Conservation (phyloP, 2,329 filamentous ascomycete species). For the Talaromyces islandicus region DNA sequence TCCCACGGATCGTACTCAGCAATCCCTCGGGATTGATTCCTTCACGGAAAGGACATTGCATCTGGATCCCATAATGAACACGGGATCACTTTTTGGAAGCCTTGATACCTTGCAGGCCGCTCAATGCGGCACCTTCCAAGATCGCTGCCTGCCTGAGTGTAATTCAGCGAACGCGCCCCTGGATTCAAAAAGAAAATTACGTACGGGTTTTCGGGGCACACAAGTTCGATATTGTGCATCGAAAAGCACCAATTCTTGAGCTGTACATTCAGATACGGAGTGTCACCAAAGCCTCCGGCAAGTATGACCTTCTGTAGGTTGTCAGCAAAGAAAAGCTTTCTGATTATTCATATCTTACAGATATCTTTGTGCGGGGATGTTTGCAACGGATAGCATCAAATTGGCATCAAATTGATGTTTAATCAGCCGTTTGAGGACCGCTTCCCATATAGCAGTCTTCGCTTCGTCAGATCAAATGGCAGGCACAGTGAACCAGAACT, state of each 20-base stretch:
- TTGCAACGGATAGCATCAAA: background rate
- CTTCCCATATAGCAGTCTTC: slow-evolving; percentile 13
- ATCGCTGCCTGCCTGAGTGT: background rate
- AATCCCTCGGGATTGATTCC: background rate
- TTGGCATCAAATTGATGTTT: background rate
- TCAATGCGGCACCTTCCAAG: background rate
- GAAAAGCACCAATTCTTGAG: background rate
- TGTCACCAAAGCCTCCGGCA: background rate
- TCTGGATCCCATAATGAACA: background rate
- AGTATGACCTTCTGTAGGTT: background rate
- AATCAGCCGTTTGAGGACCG: background rate
- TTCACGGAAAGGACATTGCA: background rate
- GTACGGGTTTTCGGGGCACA: background rate
- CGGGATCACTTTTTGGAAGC: background rate
- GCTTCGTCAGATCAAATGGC: slow-evolving; percentile 25
- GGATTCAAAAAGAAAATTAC: background rate
- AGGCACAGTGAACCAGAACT: slow-evolving; percentile 23
- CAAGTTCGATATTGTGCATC: background rate
- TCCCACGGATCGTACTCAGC: background rate
- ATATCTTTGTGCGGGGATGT: background rate
- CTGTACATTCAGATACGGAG: background rate
- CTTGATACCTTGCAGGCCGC: background rate
- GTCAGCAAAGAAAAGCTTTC: background rate
- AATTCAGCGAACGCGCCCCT: background rate
- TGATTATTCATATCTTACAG: background rate